Percentiles rank a stretch among this genome's conserved stretches.
These are phyloP conservation scores for Arabidopsis suecica DNA, from an alignment of 345 rosid genomes.

Conservation along the genomic window DNA sequence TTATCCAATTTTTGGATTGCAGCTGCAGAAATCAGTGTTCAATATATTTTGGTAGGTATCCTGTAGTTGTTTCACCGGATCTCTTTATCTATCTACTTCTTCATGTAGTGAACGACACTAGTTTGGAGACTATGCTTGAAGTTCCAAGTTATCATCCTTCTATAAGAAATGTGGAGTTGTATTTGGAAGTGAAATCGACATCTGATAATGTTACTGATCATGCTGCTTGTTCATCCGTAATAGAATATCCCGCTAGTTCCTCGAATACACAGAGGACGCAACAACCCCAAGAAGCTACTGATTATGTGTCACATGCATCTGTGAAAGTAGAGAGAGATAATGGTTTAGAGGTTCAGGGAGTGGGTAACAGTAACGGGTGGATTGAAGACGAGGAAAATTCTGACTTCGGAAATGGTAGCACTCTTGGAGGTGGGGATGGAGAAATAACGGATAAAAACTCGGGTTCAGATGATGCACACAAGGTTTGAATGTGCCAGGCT, in stretches of 20 bases:
- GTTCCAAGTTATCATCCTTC: constrained; percentile 17
- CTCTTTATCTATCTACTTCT: not conserved
- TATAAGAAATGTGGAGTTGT: not conserved
- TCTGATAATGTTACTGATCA: not conserved
- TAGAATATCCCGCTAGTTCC: not conserved
- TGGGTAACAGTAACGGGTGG: constrained; percentile 1
- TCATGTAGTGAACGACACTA: not conserved
- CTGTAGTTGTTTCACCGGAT: not conserved
- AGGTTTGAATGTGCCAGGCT: not conserved
- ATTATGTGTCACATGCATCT: not conserved
- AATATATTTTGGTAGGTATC: not conserved
- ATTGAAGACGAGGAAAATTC: not conserved
- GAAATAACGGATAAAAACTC: not conserved
- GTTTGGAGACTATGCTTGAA: constrained; percentile 30
- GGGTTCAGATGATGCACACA: not conserved
- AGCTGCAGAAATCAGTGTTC: not conserved
- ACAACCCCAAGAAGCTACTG: too few species aligned
- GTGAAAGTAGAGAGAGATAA: constrained; percentile 19
- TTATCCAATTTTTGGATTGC: not conserved
- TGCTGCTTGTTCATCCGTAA: not conserved
- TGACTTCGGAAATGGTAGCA: not conserved
- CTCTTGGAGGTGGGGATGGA: too few species aligned
- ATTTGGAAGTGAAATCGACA: constrained; percentile 8
- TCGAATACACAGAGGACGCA: not conserved
- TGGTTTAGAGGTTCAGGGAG: too few species aligned